Percentiles rank a stretch among this genome's conserved stretches.
Evolutionary conservation across 257 asterid species (phyloP).

Genomic region (Solanum pimpinellifolium): DNA sequence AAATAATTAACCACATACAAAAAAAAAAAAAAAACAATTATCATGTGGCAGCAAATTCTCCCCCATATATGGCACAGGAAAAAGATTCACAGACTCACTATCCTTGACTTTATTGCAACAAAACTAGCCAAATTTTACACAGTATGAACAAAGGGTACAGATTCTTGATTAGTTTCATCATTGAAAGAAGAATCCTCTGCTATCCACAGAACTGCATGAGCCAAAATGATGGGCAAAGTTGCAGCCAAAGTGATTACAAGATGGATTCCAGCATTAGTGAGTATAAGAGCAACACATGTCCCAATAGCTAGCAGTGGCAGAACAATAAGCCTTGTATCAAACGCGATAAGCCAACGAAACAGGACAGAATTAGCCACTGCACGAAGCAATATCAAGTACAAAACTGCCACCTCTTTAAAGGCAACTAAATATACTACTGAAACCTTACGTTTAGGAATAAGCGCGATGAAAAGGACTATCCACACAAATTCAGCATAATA

Average conservation of each 20-base stretch:
- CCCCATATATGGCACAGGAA: not conserved
- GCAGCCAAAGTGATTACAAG: conserved; percentile 36
- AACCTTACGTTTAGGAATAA: conserved; percentile 44
- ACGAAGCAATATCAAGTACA: conserved; percentile 33
- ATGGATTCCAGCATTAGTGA: conserved; percentile 41
- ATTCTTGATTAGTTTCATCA: not conserved
- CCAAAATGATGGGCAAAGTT: conserved; percentile 29
- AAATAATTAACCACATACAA: not conserved
- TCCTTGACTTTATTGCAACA: conserved; percentile 1
- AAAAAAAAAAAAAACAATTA: not conserved
- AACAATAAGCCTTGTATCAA: conserved; percentile 21
- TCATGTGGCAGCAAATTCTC: not conserved
- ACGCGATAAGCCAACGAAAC: conserved; percentile 18
- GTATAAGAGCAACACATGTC: conserved; percentile 16
- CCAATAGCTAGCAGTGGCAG: conserved; percentile 19
- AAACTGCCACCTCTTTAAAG: conserved; percentile 32
- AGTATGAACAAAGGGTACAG: not conserved
- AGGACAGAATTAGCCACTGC: conserved; percentile 26
- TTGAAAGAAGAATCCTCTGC: conserved; percentile 11
- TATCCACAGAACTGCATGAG: conserved; percentile 37
- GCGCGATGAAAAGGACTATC: conserved; percentile 53
- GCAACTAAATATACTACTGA: conserved; percentile 42
- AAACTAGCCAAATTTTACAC: not conserved
- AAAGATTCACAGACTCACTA: not conserved
- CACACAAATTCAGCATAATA: conserved; percentile 42